Evolutionary conservation across 352 stramenopile species (phyloP).

Genomic region (Phytophthora chlamydospora): DNA sequence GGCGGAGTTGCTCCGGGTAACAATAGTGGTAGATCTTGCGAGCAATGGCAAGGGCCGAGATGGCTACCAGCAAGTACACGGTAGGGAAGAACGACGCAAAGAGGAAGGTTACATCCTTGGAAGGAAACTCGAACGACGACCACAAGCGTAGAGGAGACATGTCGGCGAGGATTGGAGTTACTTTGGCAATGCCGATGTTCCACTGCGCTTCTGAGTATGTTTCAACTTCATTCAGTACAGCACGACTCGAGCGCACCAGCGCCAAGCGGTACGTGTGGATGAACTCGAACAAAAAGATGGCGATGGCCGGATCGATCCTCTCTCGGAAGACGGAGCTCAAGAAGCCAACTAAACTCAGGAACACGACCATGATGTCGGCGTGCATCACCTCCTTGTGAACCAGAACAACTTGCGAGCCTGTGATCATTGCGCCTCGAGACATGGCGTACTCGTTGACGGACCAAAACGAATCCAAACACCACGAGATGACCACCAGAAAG

Average conservation of each 20-base stretch:
- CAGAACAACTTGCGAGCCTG: slow-evolving; percentile 1
- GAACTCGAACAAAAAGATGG: slow-evolving; percentile 24
- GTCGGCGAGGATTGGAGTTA: slow-evolving; percentile 1
- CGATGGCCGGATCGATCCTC: slow-evolving; percentile 24
- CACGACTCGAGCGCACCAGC: slow-evolving; percentile 1
- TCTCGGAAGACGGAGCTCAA: slow-evolving; percentile 18
- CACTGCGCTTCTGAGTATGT: slow-evolving; percentile 12
- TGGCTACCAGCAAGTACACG: slow-evolving; percentile 7
- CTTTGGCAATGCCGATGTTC: slow-evolving; percentile 2
- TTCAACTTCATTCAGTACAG: slow-evolving; percentile 14
- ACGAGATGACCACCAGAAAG: slow-evolving; percentile 25
- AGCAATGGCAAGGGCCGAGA: slow-evolving; percentile 4
- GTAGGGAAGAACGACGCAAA: slow-evolving; percentile 15
- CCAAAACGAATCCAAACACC: slow-evolving; percentile 38
- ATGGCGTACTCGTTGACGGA: slow-evolving; percentile 34
- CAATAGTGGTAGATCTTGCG: slow-evolving; percentile 21
- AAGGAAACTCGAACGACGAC: slow-evolving; percentile 18
- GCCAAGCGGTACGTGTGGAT: slow-evolving; percentile 11
- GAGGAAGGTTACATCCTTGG: slow-evolving; percentile 12
- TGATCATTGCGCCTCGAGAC: slow-evolving; percentile 8
- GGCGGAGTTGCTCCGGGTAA: slow-evolving; percentile 9
- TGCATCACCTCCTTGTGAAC: slow-evolving; percentile 35
- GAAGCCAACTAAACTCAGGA: slow-evolving; percentile 16
- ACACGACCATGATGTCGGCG: slow-evolving; percentile 30
- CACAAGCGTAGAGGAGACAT: slow-evolving; percentile 23